Conservation (phyloP, 192 early-diverging fungal species). For the Mortierella claussenii region DNA sequence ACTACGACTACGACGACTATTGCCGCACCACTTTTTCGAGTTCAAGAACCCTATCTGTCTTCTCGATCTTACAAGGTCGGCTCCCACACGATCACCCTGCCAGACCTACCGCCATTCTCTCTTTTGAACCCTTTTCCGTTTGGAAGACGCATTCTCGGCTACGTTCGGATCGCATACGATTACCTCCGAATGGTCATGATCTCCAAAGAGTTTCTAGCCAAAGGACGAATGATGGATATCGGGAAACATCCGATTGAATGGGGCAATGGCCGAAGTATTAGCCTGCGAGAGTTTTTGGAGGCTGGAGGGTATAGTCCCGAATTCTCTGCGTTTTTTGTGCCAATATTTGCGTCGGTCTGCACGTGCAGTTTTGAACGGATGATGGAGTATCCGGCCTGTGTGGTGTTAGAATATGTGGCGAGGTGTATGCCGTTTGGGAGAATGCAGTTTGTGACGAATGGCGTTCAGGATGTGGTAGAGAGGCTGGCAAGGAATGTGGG, state of each 20-base stretch:
- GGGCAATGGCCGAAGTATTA: slow-evolving; percentile 35
- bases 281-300: slow-evolving; percentile 35
- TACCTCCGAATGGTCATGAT: slow-evolving; percentile 25
- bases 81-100: slow-evolving; percentile 29
- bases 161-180: slow-evolving; percentile 30
- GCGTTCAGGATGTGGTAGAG: slow-evolving; percentile 30
- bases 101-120: slow-evolving; percentile 36
- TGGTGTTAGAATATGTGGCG: slow-evolving; percentile 47
- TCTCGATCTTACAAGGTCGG: slow-evolving; percentile 41
- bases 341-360: slow-evolving; percentile 48
- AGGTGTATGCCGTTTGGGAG: slow-evolving; percentile 47
- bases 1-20: too few species aligned
- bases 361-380: slow-evolving; percentile 54
- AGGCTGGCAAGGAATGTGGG: slow-evolving; percentile 20
- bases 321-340: slow-evolving; percentile 45
- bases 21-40: too few species aligned
- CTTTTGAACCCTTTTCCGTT: slow-evolving; percentile 40
- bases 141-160: slow-evolving; percentile 25
- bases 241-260: slow-evolving; percentile 43
- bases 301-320: slow-evolving; percentile 40
- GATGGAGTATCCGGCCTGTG: slow-evolving; percentile 48
- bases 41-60: slow-evolving; percentile 37
- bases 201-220: slow-evolving; percentile 40
- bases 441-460: slow-evolving; percentile 30
- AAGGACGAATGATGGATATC: slow-evolving; percentile 46